A percentile compares a stretch with the other conserved stretches of the same genome.
Conservation (phyloP, 345 rosid genomes). For the Murraya koenigii region DNA sequence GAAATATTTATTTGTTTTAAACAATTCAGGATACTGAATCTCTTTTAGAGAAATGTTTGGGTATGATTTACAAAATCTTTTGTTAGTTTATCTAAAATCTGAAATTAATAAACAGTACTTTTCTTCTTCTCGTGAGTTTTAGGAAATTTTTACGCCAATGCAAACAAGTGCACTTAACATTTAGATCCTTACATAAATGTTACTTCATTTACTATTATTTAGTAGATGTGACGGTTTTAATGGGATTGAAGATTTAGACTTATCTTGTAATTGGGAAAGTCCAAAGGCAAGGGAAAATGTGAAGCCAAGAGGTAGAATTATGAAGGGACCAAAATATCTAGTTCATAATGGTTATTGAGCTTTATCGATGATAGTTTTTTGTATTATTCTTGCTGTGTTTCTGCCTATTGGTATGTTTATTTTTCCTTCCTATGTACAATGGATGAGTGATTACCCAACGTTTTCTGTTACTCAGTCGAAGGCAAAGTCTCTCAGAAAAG, state of each 20-base stretch:
- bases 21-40: neutral
- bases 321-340: neutral
- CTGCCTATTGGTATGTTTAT: neutral
- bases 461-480: slow-evolving; percentile 33
- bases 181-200: neutral
- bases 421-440: neutral
- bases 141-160: neutral
- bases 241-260: neutral
- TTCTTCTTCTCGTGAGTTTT: neutral
- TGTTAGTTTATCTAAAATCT: neutral
- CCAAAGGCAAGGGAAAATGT: neutral
- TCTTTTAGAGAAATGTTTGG: neutral
- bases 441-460: slow-evolving; percentile 6
- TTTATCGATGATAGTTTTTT: neutral
- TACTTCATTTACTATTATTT: neutral
- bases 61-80: neutral
- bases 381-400: neutral
- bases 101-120: neutral
- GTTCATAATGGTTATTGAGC: neutral
- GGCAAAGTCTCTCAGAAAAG: slow-evolving; percentile 56
- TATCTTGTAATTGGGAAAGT: neutral
- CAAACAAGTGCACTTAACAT: neutral
- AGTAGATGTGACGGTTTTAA: neutral
- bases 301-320: neutral
- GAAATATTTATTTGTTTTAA: neutral